Evolutionary conservation across 169 alveolate genomes (phyloP).

Genomic region (Eimeria maxima): DNA sequence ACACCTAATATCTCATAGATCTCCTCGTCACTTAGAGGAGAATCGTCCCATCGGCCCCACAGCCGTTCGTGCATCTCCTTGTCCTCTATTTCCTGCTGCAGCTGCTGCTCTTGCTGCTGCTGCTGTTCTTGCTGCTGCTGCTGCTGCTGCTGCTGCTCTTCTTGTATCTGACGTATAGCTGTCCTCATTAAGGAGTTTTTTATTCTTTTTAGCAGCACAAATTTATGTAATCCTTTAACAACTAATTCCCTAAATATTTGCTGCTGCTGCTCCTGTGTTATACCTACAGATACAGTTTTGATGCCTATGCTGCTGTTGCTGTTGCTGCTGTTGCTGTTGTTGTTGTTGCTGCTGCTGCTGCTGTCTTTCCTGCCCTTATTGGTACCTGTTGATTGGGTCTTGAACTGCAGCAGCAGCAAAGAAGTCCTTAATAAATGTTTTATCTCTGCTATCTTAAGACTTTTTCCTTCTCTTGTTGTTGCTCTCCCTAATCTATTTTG

Average conservation of each 20-base stretch:
- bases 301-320: neutral
- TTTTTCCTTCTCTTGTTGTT: conserved; percentile 56
- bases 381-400: neutral
- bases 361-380: too few relatives aligned
- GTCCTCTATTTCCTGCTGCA: neutral
- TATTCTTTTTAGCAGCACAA: conserved; percentile 54
- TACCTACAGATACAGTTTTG: neutral
- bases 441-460: neutral
- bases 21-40: conserved; percentile 51
- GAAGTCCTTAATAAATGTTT: neutral
- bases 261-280: conserved; percentile 53
- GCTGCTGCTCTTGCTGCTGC: neutral
- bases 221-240: conserved; percentile 1
- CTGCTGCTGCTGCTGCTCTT: conserved; percentile 74
- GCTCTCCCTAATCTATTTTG: conserved; percentile 28
- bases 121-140: conserved; percentile 28
- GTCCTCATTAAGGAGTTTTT: conserved; percentile 43
- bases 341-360: conserved; percentile 12
- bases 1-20: conserved; percentile 5
- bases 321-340: too few relatives aligned
- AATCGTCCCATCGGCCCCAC: conserved; percentile 70
- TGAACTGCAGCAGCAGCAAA: conserved; percentile 37
- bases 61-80: conserved; percentile 59
- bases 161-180: conserved; percentile 57
- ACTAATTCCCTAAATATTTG: conserved; percentile 1